Evolutionary conservation across 768 basidiomycete genomes (phyloP).

Genomic region (Lanmaoa pseudosensibilis): DNA sequence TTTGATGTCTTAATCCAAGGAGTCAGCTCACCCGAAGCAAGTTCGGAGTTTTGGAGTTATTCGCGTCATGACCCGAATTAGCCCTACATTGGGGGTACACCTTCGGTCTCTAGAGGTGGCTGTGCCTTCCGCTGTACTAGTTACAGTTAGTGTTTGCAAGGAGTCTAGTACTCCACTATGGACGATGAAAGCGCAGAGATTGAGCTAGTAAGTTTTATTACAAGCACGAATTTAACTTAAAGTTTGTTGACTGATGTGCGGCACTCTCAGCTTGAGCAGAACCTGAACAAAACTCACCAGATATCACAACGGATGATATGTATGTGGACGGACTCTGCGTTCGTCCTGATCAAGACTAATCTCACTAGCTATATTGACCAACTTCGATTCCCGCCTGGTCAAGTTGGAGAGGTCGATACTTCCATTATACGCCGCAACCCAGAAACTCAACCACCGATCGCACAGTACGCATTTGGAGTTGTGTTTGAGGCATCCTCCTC

Average conservation of each 20-base stretch:
- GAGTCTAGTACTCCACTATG: conserved; percentile 4
- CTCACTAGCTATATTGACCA: conserved; percentile 72
- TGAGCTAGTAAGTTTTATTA: conserved; percentile 14
- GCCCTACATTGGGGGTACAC: conserved; percentile 1
- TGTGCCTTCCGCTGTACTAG: background rate
- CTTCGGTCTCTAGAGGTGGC: background rate
- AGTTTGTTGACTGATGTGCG: background rate
- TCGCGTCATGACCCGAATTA: background rate
- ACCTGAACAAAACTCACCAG: conserved; percentile 80
- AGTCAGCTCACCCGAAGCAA: background rate
- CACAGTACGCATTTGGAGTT: conserved; percentile 52
- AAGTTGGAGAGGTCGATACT: conserved; percentile 84
- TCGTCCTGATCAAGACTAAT: conserved; percentile 21
- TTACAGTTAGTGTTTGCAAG: background rate
- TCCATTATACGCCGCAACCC: conserved; percentile 78
- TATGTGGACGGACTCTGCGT: conserved; percentile 37
- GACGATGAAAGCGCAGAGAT: conserved; percentile 31
- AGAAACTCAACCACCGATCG: conserved; percentile 67
- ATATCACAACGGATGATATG: conserved; percentile 86
- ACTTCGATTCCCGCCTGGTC: conserved; percentile 78
- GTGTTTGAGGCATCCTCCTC: background rate
- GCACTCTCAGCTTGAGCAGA: conserved; percentile 70
- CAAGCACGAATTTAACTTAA: background rate
- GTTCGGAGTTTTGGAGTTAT: no score
- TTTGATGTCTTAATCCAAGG: background rate